Conservation (phyloP, 768 basidiomycete genomes). For the Pulveroboletus frians region DNA sequence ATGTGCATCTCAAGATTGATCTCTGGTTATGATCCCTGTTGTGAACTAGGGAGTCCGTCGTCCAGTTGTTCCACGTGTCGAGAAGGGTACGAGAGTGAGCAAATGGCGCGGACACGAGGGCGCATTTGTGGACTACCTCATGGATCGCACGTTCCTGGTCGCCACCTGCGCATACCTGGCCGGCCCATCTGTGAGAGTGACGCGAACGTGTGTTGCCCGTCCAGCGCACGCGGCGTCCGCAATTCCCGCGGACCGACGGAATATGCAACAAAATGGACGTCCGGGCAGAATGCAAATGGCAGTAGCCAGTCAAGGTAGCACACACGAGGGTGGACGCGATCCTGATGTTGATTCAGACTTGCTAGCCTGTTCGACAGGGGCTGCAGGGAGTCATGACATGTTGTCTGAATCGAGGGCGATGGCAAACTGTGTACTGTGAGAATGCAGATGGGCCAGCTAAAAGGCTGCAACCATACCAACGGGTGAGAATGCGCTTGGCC, state of each 20-base stretch:
- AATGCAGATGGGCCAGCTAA: slow-evolving; percentile 37
- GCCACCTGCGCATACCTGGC: slow-evolving; percentile 68
- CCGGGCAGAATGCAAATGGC: slow-evolving; percentile 58
- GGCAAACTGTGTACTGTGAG: slow-evolving; percentile 43
- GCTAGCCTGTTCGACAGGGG: slow-evolving; percentile 60
- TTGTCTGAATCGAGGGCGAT: too few species aligned
- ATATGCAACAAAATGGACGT: slow-evolving; percentile 74
- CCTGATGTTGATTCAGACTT: slow-evolving; percentile 32
- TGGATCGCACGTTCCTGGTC: slow-evolving; percentile 63
- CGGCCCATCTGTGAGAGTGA: slow-evolving; percentile 62
- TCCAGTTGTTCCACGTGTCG: slow-evolving; percentile 71
- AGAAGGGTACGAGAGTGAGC: not conserved
- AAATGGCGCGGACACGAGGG: not conserved
- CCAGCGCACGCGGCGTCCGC: slow-evolving; percentile 68
- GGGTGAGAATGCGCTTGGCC: slow-evolving; percentile 44
- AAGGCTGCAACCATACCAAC: slow-evolving; percentile 64
- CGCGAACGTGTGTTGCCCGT: slow-evolving; percentile 74
- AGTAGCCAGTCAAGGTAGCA: slow-evolving; percentile 60
- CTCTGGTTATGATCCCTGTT: too few species aligned
- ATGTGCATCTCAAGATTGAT: too few species aligned
- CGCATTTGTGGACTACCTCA: slow-evolving; percentile 60
- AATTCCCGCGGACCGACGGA: slow-evolving; percentile 38
- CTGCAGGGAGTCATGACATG: too few species aligned
- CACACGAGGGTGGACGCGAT: slow-evolving; percentile 60
- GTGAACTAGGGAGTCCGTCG: too few species aligned